Percentiles rank a stretch among this genome's conserved stretches.
These are phyloP conservation scores for Echium plantagineum DNA, from an alignment of 257 asterid species.

Conservation along the genomic window DNA sequence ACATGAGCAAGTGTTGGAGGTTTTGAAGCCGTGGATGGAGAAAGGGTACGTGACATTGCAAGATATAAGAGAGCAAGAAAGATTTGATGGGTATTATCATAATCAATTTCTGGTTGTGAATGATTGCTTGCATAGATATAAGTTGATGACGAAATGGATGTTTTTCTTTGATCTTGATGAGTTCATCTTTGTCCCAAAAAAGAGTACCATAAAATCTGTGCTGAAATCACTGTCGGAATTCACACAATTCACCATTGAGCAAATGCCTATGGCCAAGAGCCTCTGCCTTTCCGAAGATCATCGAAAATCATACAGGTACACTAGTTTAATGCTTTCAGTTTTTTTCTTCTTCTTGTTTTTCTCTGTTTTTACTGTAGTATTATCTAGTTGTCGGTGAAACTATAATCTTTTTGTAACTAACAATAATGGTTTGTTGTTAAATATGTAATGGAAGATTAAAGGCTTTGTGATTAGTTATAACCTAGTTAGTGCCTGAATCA, in stretches of 20 bases:
- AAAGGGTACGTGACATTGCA: slow-evolving; percentile 61
- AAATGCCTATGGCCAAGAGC: slow-evolving; percentile 45
- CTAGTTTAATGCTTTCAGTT: neutral
- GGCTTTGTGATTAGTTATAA: too few relatives aligned
- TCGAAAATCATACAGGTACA: slow-evolving; percentile 29
- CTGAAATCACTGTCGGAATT: slow-evolving; percentile 30
- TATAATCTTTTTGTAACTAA: too few relatives aligned
- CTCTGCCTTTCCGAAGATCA: slow-evolving; percentile 44
- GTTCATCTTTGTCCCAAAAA: slow-evolving; percentile 35
- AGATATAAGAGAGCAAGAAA: slow-evolving; percentile 64
- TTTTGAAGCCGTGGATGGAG: slow-evolving; percentile 68
- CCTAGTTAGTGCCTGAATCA: too few relatives aligned
- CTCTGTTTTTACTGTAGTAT: too few relatives aligned
- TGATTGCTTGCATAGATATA: slow-evolving; percentile 65
- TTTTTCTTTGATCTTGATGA: slow-evolving; percentile 82
- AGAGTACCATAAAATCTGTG: slow-evolving; percentile 26
- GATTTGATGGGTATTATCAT: slow-evolving; percentile 74
- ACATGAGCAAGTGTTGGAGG: slow-evolving; percentile 46
- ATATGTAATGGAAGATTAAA: too few relatives aligned
- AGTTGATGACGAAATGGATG: slow-evolving; percentile 57
- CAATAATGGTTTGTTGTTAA: too few relatives aligned
- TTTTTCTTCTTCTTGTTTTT: slow-evolving; percentile 1
- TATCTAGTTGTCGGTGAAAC: too few relatives aligned
- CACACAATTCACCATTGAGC: slow-evolving; percentile 51
- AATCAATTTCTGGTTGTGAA: slow-evolving; percentile 69